phyloP scores from a whole-genome alignment of 106 monocot genomes.

The Chionographis japonica region DNA sequence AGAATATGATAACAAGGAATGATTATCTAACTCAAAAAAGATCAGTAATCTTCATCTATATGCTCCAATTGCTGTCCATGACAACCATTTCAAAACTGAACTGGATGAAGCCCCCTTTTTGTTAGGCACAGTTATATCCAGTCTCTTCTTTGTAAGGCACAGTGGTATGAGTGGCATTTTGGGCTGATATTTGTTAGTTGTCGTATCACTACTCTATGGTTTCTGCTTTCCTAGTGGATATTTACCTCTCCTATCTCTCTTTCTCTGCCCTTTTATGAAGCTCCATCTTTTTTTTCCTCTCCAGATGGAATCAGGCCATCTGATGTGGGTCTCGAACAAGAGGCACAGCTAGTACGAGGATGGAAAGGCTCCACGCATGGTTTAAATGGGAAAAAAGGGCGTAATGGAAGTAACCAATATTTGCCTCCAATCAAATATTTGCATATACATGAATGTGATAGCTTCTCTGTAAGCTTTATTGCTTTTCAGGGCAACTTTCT shows the following conservation, averaged over 20 bases:
- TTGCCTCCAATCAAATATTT: conserved; percentile 57
- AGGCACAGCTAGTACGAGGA: conserved; percentile 40
- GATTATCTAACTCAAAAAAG: too few relatives aligned
- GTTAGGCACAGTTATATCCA: too few relatives aligned
- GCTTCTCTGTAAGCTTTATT: conserved; percentile 58
- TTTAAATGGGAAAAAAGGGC: conserved; percentile 35
- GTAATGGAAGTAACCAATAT: conserved; percentile 39
- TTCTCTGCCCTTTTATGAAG: not conserved
- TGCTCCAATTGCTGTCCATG: too few relatives aligned
- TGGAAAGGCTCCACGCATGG: conserved; percentile 40
- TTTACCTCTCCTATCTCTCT: not conserved
- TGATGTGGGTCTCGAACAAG: conserved; percentile 55
- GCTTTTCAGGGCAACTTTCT: not conserved
- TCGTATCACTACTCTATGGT: too few relatives aligned
- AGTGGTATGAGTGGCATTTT: too few relatives aligned
- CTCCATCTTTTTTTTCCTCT: not conserved
- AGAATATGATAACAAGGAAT: too few relatives aligned
- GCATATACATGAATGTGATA: conserved; percentile 65
- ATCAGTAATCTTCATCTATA: too few relatives aligned
- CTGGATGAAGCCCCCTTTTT: too few relatives aligned
- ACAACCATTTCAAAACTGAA: too few relatives aligned
- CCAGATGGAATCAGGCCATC: conserved; percentile 50
- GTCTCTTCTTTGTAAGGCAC: too few relatives aligned
- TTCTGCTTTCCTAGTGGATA: not conserved
- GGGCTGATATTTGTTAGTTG: too few relatives aligned